A percentile compares a stretch with the other conserved stretches of the same genome.
Evolutionary conservation across 768 basidiomycete species (phyloP).

Genomic region (Russula vinacea): DNA sequence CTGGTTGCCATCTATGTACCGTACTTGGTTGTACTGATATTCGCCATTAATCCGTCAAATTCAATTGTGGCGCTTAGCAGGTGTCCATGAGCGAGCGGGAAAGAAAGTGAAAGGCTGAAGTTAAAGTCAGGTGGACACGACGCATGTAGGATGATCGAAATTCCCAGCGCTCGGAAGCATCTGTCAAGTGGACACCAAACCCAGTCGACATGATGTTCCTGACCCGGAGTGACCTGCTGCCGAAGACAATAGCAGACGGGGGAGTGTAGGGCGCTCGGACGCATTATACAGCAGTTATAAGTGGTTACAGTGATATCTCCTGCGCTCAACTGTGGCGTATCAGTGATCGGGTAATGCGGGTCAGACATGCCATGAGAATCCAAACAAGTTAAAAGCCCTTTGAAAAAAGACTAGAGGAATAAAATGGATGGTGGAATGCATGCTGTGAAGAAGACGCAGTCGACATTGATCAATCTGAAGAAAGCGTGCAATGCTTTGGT

Average conservation of each 20-base stretch:
- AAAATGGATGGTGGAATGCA: background rate
- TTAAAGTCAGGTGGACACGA: background rate
- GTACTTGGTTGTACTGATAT: background rate
- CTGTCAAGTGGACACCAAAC: background rate
- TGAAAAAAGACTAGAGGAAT: background rate
- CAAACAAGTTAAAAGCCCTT: background rate
- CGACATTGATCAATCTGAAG: too few relatives aligned
- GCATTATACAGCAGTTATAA: background rate
- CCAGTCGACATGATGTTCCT: background rate
- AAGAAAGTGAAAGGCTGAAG: background rate
- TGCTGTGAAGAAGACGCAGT: background rate
- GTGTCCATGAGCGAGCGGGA: background rate
- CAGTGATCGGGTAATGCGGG: background rate
- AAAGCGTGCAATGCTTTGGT: too few relatives aligned
- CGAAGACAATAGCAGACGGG: background rate
- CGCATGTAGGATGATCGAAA: background rate
- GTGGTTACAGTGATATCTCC: background rate
- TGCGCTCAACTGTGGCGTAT: background rate
- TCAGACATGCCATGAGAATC: background rate
- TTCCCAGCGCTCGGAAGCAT: background rate
- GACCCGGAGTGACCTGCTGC: background rate
- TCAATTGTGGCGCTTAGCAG: background rate
- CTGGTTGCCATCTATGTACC: background rate
- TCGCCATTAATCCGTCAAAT: too few relatives aligned
- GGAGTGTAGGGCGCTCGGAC: background rate